Base-by-base conservation (phyloP, 192 early-diverging fungal genomes). In the Rhizophagus clarus region DNA sequence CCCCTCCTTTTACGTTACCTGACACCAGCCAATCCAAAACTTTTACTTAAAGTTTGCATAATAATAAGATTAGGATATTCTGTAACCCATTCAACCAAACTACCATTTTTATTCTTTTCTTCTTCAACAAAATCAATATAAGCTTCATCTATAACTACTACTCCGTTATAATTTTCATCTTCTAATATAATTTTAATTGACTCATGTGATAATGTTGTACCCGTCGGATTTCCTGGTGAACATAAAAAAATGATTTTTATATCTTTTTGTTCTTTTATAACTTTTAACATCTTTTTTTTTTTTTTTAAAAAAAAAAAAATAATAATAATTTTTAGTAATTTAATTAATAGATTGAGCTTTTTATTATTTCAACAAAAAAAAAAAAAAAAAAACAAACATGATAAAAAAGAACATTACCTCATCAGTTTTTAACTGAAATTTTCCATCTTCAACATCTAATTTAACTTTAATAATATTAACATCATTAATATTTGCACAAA, bases 141-240 rank as follows among this genome's bases (percentile, higher is more conserved):
- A 4, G 98, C 98, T 84, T 99, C 98, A 88, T 99, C 98, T 2
- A 99, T 92, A 14, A 94, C 94, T 5, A 99, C 96, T n/a, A 99
- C 80, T 4, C 97, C 97, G 26, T 88, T 88, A 83, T 88, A 96
- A 60, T 87, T 88, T 49, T 87, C 85, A 81, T 88, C 88, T 28
- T 94, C 89, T 9, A 97, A 84, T 8, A 97, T 82, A 22, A 83
- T 79, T 37, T 83, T 74, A 49, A 97, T 92, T 63, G 93, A 94
- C 14, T 86, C 87, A 73, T 93, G 88, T 34, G 79, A 79, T 67
- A 99, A 85, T 17, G 87, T 83, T 22, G 97, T 97, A 42, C 96
- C 96, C 1, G 98, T 99, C 17, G 98, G 98, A 85, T 99, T 99
- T 77, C 98, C 98, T 31, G 98, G 98, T 29, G 96, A 97, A 85